Conservation (phyloP, 768 basidiomycete genomes). For the Amanita muscaria region DNA sequence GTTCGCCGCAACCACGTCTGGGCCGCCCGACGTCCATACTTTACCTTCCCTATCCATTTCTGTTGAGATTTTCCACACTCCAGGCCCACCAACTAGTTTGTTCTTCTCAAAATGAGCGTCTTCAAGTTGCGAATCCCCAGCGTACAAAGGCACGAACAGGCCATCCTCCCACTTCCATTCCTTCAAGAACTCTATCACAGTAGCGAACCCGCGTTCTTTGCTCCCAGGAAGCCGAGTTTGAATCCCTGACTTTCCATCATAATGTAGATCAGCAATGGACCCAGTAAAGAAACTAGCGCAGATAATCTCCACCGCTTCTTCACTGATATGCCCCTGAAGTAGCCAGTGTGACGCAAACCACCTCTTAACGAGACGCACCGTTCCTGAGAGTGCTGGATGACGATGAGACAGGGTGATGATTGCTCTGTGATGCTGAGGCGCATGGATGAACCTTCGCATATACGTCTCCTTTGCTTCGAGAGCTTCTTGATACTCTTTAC, state of each 20-base stretch:
- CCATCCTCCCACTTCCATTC: constrained; percentile 81
- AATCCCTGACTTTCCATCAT: constrained; percentile 22
- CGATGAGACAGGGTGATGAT: constrained; percentile 74
- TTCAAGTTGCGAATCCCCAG: constrained; percentile 15
- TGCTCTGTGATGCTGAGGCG: constrained; percentile 79
- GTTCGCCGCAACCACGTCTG: constrained; percentile 64
- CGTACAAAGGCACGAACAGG: constrained; percentile 68
- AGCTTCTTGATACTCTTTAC: constrained; percentile 47
- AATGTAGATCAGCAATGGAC: not conserved
- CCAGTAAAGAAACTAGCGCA: constrained; percentile 69
- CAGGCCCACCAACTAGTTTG: constrained; percentile 9
- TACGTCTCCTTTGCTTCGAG: constrained; percentile 51
- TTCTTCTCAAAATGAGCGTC: constrained; percentile 6
- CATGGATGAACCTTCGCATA: constrained; percentile 64
- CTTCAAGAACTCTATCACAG: constrained; percentile 61
- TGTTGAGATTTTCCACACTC: constrained; percentile 75
- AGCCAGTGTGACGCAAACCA: constrained; percentile 93
- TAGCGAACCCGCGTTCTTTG: constrained; percentile 74
- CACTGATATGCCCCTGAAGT: constrained; percentile 59
- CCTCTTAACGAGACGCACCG: constrained; percentile 82
- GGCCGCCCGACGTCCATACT: constrained; percentile 66
- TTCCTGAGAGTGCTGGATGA: constrained; percentile 71
- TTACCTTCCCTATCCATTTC: constrained; percentile 66
- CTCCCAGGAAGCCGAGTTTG: constrained; percentile 47
- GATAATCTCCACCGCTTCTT: constrained; percentile 79